Evolutionary conservation across 2,329 filamentous ascomycete species (phyloP), one percentile per base, ranked within the genome.

Genomic region (Apiospora saccharicola): DNA sequence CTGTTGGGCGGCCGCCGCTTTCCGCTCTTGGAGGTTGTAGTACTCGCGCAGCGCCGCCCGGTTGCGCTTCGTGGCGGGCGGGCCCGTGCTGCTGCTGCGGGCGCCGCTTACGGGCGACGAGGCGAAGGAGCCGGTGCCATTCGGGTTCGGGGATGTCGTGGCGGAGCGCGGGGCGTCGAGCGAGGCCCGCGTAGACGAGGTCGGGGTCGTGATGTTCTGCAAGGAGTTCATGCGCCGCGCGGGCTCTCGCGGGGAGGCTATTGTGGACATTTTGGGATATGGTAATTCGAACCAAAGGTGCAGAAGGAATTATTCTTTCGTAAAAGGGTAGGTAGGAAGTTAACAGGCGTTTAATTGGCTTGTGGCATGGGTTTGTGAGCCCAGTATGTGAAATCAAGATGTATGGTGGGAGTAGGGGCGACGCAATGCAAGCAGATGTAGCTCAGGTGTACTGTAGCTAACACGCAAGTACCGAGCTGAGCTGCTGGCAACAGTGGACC

Each of bases 21-120:
- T 71, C 22, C 79, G 77, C 75, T 85, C 85, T 75, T 91, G 92
- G 69, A 98, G 88, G 80, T 96, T 96, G 84, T 98, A 98, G 86
- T 98, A 98, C 80, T 98, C 95, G 78, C 96, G 93, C 26, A 98
- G 88, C 8, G 96, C 96, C 71, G 93, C 90, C 75, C 96, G 93
- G 83, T 97, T 97, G 74, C 93, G 85, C 71, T 87, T 86, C 75
- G 85, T 77, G 67, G 77, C 78, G 19, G 30, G 53, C 6, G 49
- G 49, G 12, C 53, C 53, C 6, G 53, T 61, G 53, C 53, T 61
- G 16, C 53, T 61, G 16, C 53, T 61, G 26, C 53, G 53, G 67
- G 78, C 72, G 75, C 78, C 73, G 76, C 78, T 77, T 75, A 75
- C 71, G 75, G 74, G 75, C 73, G 71, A 76, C 73, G 61, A 72